Evolutionary conservation across 805 yeast species (phyloP), one percentile per base, ranked within the genome.

Genomic region (Wickerhamomyces bisporus): DNA sequence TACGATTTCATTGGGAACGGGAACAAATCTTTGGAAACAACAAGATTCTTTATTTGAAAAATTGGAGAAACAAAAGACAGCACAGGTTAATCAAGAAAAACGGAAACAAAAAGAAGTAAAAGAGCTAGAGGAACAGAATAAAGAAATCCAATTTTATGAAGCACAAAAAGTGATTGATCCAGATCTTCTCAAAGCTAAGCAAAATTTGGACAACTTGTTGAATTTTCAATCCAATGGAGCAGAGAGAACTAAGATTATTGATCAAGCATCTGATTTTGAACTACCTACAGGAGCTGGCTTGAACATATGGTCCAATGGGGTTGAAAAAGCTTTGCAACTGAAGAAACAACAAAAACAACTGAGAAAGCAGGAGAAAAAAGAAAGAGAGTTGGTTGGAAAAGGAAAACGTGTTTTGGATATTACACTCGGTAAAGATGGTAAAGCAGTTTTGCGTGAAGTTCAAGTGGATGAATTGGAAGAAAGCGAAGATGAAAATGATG

Each of bases 181-280:
- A 1, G 89, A 81, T 30, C 61, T 86, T 26, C 46, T 66, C 4
- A 68, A 69, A 39, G 98, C 98, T 0, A 82, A 85, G 48, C 76
- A 75, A 32, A 66, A 89, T 35, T 64, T 93, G 34, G 85, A 86
- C 24, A 81, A 77, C 24, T 63, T 93, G 34, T 65, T 93, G 31
- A 73, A 78, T 44, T 93, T 80, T 58, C 98, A 93, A 58, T 86
- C 76, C 3, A 79, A 89, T 14, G 85, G 94, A 6, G 86, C 89
- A 1, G 94, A 87, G 57, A 71, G 99, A 57, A 93, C 98, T 0
- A 78, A 77, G 49, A 87, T 93, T 45, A 89, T 94, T 28, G 99
- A 93, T 57, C 81, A 86, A 55, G 96, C 94, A 0, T 77, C 95
- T 5, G 98, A 93, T 57, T 86, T 75, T 56, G 94, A 86, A 35